phyloP scores from a whole-genome alignment of 164 flowering plant genomes.

The Chimonanthus praecox region DNA sequence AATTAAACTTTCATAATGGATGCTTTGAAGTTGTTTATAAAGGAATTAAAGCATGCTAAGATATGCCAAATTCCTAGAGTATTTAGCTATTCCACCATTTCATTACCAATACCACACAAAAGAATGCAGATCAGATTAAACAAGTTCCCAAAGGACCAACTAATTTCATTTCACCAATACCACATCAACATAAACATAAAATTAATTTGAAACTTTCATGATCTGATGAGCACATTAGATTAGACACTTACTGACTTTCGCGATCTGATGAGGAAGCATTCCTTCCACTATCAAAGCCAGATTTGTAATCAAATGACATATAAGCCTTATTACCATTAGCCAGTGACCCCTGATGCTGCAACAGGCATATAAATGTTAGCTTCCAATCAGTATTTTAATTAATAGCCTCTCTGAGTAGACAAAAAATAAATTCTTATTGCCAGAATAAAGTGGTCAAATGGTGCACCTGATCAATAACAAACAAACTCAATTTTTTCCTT shows the following conservation, averaged over 20 bases:
- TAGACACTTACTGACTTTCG: slow-evolving; percentile 89
- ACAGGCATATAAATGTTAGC: slow-evolving; percentile 5
- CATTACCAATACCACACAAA: not conserved
- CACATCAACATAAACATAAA: not conserved
- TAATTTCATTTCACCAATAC: not conserved
- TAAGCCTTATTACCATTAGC: slow-evolving; percentile 67
- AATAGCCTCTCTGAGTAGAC: not conserved
- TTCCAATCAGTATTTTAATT: not conserved
- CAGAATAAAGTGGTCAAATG: not conserved
- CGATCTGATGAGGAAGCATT: slow-evolving; percentile 87
- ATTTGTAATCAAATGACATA: slow-evolving; percentile 77
- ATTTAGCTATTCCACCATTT: not conserved
- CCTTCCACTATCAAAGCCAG: slow-evolving; percentile 75
- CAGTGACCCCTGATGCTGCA: slow-evolving; percentile 82
- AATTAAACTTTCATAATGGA: not conserved
- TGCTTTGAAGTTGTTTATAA: too few relatives aligned
- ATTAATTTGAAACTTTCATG: slow-evolving; percentile 91
- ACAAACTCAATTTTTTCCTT: slow-evolving; percentile 84
- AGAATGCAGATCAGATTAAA: not conserved
- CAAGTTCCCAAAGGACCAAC: not conserved
- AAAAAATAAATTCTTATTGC: not conserved
- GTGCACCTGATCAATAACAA: slow-evolving; percentile 84
- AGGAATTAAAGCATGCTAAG: not conserved
- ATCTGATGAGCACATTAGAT: slow-evolving; percentile 52
- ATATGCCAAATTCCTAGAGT: not conserved